Evolutionary conservation across 2,329 filamentous ascomycete genomes (phyloP).

Genomic region (Fusarium coffeatum): DNA sequence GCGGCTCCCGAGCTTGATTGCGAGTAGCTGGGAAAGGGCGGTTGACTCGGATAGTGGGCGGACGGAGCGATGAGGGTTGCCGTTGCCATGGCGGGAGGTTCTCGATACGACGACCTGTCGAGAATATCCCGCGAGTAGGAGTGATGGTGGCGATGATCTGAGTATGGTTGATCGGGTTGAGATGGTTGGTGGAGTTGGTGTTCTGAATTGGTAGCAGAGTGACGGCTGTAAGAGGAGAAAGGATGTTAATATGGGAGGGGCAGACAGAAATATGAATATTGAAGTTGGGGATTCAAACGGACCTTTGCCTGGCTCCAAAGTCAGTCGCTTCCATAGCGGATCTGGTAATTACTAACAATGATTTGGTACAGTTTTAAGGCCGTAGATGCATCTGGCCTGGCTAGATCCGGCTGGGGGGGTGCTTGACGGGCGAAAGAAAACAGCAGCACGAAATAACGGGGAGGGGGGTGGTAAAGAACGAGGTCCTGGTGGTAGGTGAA

Average conservation of each 20-base stretch:
- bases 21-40: conserved; percentile 48
- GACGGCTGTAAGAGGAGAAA: conserved; percentile 40
- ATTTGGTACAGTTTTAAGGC: conserved; percentile 53
- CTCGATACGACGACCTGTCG: conserved; percentile 48
- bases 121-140: conserved; percentile 45
- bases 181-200: conserved; percentile 39
- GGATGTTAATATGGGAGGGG: conserved; percentile 47
- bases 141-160: conserved; percentile 42
- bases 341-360: conserved; percentile 51
- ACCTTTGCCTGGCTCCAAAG: conserved; percentile 54
- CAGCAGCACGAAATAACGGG: conserved; percentile 33
- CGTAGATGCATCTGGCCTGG: conserved; percentile 54
- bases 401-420: conserved; percentile 48
- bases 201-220: conserved; percentile 43
- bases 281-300: conserved; percentile 48
- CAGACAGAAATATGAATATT: conserved; percentile 42
- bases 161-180: conserved; percentile 43
- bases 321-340: conserved; percentile 56
- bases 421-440: conserved; percentile 37
- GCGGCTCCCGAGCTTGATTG: conserved; percentile 46
- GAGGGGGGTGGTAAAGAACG: conserved; percentile 37
- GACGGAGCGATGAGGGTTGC: conserved; percentile 53
- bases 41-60: conserved; percentile 50
- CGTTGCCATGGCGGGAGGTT: conserved; percentile 54
- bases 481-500: conserved; percentile 39